Conservation (phyloP, 352 stramenopile genomes). For the Elongisporangium anandrum region DNA sequence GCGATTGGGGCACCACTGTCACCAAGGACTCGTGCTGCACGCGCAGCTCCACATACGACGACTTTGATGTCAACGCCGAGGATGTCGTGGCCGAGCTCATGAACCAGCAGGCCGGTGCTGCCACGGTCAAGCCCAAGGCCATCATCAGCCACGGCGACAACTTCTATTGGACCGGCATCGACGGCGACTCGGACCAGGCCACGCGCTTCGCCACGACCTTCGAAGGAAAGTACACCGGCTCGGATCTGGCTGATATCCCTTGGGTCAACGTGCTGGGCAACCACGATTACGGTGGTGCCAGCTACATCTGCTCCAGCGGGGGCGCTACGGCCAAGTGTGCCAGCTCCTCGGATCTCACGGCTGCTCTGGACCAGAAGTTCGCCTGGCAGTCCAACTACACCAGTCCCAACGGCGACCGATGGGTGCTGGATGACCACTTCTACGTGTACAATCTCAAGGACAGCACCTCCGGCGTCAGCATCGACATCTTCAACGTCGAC, state of each 20-base stretch:
- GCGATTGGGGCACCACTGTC: slow-evolving; percentile 69
- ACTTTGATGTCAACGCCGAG: slow-evolving; percentile 61
- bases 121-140: slow-evolving; percentile 40
- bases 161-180: slow-evolving; percentile 69
- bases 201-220: slow-evolving; percentile 55
- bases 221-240: slow-evolving; percentile 46
- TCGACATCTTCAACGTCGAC: slow-evolving; percentile 62
- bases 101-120: slow-evolving; percentile 36
- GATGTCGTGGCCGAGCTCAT: slow-evolving; percentile 63
- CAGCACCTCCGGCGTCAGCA: slow-evolving; percentile 27
- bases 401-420: slow-evolving; percentile 48
- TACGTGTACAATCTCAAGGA: slow-evolving; percentile 48
- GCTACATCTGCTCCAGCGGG: slow-evolving; percentile 46
- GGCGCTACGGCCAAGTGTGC: slow-evolving; percentile 22
- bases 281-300: slow-evolving; percentile 61
- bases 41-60: slow-evolving; percentile 49
- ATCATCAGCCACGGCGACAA: slow-evolving; percentile 67
- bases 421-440: slow-evolving; percentile 52
- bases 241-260: slow-evolving; percentile 39
- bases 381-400: slow-evolving; percentile 40
- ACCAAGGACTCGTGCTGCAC: slow-evolving; percentile 68
- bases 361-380: slow-evolving; percentile 33
- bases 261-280: slow-evolving; percentile 72
- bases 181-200: slow-evolving; percentile 26
- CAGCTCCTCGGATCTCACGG: slow-evolving; percentile 15